Conservation (phyloP, 2,329 filamentous ascomycete genomes). For the Immersiporthe knoxdaviesiana region DNA sequence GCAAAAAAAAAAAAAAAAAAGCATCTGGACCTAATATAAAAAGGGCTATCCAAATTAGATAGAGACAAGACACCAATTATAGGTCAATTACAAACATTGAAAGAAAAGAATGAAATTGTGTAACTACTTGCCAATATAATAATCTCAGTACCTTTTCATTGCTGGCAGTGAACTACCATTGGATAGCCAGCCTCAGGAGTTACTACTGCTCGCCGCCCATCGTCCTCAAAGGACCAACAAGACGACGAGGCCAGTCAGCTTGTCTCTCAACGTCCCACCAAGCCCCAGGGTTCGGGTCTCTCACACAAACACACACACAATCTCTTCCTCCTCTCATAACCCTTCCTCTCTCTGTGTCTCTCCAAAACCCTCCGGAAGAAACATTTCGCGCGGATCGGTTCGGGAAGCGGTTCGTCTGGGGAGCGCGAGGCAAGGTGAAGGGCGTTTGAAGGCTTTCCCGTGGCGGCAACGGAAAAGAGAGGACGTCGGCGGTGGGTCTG, state of each 20-base stretch:
- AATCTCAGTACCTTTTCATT: not conserved
- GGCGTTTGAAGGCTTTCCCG: not conserved
- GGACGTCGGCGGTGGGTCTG: constrained; percentile 28
- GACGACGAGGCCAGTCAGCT: not conserved
- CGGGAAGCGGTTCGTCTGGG: constrained; percentile 2
- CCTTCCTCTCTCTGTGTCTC: no score
- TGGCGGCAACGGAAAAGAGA: constrained; percentile 25
- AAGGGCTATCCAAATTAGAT: constrained; percentile 5
- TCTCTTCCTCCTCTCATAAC: not conserved
- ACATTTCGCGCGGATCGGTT: constrained; percentile 9
- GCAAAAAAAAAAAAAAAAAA: no score
- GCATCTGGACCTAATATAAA: not conserved
- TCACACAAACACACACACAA: not conserved
- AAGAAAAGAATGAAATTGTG: constrained; percentile 18
- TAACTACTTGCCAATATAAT: constrained; percentile 19
- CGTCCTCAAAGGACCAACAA: no score
- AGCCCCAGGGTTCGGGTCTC: constrained; percentile 25
- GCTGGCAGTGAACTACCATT: not conserved
- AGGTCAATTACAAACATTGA: constrained; percentile 6
- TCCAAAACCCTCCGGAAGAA: not conserved
- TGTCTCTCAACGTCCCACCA: not conserved
- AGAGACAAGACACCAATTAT: constrained; percentile 13
- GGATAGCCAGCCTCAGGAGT: not conserved
- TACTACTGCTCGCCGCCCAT: not conserved
- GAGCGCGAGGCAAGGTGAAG: not conserved